phyloP scores from a whole-genome alignment of 306 rosid genomes.

The Cicer pinnatifidum region DNA sequence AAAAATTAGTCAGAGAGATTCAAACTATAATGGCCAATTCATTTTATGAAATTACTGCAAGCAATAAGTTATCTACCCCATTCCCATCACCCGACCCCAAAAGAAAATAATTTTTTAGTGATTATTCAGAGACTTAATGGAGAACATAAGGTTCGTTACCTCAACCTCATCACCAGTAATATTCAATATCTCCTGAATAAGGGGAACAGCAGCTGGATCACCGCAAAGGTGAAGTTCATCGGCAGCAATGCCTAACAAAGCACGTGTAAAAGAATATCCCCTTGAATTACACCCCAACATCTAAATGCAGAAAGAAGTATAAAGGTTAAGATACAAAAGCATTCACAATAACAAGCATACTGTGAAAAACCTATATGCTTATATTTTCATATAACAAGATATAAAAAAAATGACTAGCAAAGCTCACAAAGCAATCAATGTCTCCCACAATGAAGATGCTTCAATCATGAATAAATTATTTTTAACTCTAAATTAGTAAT shows the following conservation, averaged over 20 bases:
- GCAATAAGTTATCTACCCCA: slow-evolving; percentile 17
- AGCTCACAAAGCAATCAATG: slow-evolving; percentile 30
- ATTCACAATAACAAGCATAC: slow-evolving; percentile 30
- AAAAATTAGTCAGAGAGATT: slow-evolving; percentile 29
- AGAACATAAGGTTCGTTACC: slow-evolving; percentile 55
- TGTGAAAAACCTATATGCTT: slow-evolving; percentile 18
- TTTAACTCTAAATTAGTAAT: slow-evolving; percentile 17
- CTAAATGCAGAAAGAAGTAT: slow-evolving; percentile 50
- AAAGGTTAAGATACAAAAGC: slow-evolving; percentile 18
- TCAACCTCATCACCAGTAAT: slow-evolving; percentile 80
- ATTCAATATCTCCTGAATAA: slow-evolving; percentile 78
- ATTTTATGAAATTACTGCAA: slow-evolving; percentile 17
- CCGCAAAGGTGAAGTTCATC: slow-evolving; percentile 98
- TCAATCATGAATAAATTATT: slow-evolving; percentile 18
- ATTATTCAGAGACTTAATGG: slow-evolving; percentile 12
- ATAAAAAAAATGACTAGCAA: slow-evolving; percentile 14
- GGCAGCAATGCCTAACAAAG: slow-evolving; percentile 86
- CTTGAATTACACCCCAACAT: slow-evolving; percentile 88
- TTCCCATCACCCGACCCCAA: slow-evolving; percentile 4
- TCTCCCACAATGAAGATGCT: slow-evolving; percentile 32
- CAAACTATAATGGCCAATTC: slow-evolving; percentile 34
- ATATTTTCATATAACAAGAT: slow-evolving; percentile 18
- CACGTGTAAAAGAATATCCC: slow-evolving; percentile 90
- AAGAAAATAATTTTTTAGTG: neutral
- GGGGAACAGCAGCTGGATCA: slow-evolving; percentile 88